phyloP scores from a whole-genome alignment of 2,329 filamentous ascomycete genomes.

The Aspergillus chevalieri region DNA sequence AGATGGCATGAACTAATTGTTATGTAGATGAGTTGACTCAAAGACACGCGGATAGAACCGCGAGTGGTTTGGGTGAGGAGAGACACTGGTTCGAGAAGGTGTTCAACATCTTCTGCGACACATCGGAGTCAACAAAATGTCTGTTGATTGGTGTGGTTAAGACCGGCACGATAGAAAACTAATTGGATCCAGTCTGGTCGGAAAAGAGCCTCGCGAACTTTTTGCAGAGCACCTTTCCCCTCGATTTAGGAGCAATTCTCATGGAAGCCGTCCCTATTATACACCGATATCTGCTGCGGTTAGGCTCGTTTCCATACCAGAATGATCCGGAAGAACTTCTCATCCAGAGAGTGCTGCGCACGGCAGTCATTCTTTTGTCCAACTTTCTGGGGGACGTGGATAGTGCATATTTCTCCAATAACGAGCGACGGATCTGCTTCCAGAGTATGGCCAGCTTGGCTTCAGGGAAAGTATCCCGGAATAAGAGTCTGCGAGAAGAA shows the following conservation, averaged over 20 bases:
- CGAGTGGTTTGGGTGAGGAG: neutral
- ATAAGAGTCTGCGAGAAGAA: neutral
- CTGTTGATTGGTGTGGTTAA: neutral
- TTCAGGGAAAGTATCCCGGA: neutral
- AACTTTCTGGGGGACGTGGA: neutral
- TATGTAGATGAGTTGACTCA: neutral
- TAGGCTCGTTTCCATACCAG: constrained; percentile 1
- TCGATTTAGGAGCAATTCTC: neutral
- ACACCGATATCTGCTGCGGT: neutral
- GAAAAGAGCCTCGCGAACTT: neutral
- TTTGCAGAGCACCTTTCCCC: neutral
- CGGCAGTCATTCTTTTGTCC: neutral
- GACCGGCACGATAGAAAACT: neutral
- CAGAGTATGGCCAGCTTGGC: neutral
- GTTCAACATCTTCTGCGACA: neutral
- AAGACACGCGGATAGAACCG: neutral
- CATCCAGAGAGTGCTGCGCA: neutral
- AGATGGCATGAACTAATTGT: neutral
- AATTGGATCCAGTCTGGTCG: neutral
- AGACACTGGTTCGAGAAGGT: neutral
- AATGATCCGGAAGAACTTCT: neutral
- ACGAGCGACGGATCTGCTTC: neutral
- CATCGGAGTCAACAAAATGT: neutral
- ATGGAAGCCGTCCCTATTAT: neutral
- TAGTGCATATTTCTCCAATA: neutral